Evolutionary conservation across 306 rosid species (phyloP), one percentile per base, ranked within the genome.

Genomic region (Cucurbita pepo): DNA sequence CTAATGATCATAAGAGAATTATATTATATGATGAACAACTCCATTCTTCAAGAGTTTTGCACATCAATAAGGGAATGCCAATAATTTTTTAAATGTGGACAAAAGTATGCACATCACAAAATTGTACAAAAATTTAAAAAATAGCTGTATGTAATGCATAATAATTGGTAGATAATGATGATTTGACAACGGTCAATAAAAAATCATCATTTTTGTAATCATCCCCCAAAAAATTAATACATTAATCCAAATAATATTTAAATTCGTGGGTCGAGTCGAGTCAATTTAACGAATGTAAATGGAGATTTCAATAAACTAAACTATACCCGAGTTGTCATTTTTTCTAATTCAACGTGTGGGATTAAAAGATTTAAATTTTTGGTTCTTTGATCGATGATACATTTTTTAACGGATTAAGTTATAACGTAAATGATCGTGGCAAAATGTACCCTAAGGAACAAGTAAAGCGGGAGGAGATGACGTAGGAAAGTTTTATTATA

Each of bases 401-500:
- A n/a, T n/a, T n/a, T n/a, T n/a, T n/a, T n/a, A n/a, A n/a, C n/a
- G n/a, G n/a, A n/a, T n/a, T n/a, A n/a, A n/a, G n/a, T n/a, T n/a
- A n/a, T n/a, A n/a, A n/a, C n/a, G n/a, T n/a, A n/a, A n/a, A n/a
- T n/a, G n/a, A n/a, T n/a, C n/a, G n/a, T 69, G 50, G 34, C 76
- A 77, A 72, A 76, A 18, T 74, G 56, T 25, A 67, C 43, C 41
- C 67, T 64, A 72, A 83, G 81, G 50, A 60, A 84, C 88, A 85
- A 96, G 90, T 89, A 93, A 75, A 72, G 61, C 40, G 69, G 71
- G 67, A 64, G 54, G 72, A 69, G 56, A 75, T 87, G 93, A 85
- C 93, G 89, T 87, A 78, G 78, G 77, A 85, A 77, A 82, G 82
- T 76, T 86, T 86, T 69, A 76, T 85, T 74, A 79, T 55, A 74